These are phyloP conservation scores for Phytophthora parvispora DNA, from an alignment of 352 stramenopile species.

Conservation along the genomic window DNA sequence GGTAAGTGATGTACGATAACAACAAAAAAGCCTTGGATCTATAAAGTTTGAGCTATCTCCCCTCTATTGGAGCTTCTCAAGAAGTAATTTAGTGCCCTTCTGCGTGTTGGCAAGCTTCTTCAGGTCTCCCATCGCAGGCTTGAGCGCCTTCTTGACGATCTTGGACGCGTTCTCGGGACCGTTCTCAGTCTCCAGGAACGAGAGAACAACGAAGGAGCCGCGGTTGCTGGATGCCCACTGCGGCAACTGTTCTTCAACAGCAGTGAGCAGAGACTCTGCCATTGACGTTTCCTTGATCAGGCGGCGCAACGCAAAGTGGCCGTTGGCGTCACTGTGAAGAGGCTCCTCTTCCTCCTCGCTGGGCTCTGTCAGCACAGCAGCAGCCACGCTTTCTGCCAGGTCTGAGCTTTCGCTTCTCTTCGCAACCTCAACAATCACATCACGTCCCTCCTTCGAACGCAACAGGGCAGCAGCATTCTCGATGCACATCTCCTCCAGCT, in stretches of 20 bases:
- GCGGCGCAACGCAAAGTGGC: slow-evolving; percentile 76
- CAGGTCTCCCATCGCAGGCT: slow-evolving; percentile 60
- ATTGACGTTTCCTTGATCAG: slow-evolving; percentile 83
- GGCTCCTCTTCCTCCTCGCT: slow-evolving; percentile 56
- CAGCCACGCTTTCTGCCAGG: slow-evolving; percentile 54
- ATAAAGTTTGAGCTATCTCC: slow-evolving; percentile 47
- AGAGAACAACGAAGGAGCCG: slow-evolving; percentile 86
- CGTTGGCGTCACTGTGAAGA: slow-evolving; percentile 79
- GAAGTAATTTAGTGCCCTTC: slow-evolving; percentile 85
- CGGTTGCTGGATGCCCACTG: slow-evolving; percentile 79
- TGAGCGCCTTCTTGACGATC: slow-evolving; percentile 72
- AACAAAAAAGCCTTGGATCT: slow-evolving; percentile 42
- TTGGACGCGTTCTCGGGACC: slow-evolving; percentile 53
- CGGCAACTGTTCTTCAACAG: slow-evolving; percentile 52
- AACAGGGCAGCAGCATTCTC: slow-evolving; percentile 72
- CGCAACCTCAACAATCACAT: slow-evolving; percentile 86
- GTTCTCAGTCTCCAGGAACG: slow-evolving; percentile 82
- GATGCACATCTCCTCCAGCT: slow-evolving; percentile 84
- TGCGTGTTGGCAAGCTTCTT: slow-evolving; percentile 69
- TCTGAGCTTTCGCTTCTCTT: slow-evolving; percentile 70
- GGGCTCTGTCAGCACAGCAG: slow-evolving; percentile 53
- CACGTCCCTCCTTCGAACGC: slow-evolving; percentile 83
- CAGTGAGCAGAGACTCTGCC: slow-evolving; percentile 61
- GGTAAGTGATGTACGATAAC: slow-evolving; percentile 6
- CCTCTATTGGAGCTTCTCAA: slow-evolving; percentile 83